Evolutionary conservation across 169 alveolate species (phyloP).

Genomic region (Toxoplasma gondii): DNA sequence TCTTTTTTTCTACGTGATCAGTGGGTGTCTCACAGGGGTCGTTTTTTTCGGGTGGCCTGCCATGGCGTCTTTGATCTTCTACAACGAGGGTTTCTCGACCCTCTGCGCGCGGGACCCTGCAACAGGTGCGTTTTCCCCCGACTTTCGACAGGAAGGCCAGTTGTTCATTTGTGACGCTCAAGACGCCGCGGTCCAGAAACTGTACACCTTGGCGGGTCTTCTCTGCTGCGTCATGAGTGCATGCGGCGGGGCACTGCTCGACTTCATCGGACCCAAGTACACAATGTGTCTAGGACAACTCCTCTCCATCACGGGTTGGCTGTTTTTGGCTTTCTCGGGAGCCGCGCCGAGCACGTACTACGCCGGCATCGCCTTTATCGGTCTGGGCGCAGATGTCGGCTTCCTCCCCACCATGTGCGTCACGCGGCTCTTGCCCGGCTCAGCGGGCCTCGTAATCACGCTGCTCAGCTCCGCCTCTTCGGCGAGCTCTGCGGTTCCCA

Average conservation of each 20-base stretch:
- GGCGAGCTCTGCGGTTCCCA: conserved; percentile 60
- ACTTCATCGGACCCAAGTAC: conserved; percentile 70
- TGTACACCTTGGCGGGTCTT: conserved; percentile 66
- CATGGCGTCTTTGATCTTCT: conserved; percentile 41
- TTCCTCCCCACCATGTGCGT: conserved; percentile 40
- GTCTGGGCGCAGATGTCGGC: conserved; percentile 55
- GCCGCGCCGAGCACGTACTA: neutral
- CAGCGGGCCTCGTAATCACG: conserved; percentile 35
- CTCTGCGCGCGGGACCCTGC: conserved; percentile 20
- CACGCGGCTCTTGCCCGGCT: conserved; percentile 47
- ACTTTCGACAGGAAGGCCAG: neutral
- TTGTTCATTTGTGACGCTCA: conserved; percentile 71
- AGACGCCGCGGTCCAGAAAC: conserved; percentile 72
- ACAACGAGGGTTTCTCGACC: conserved; percentile 43
- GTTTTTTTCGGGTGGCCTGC: conserved; percentile 66
- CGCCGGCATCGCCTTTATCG: conserved; percentile 31
- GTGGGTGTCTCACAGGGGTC: neutral
- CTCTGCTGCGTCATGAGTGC: conserved; percentile 70
- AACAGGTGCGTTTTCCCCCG: neutral
- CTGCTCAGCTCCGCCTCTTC: conserved; percentile 53
- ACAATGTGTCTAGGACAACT: conserved; percentile 70
- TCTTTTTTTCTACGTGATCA: neutral
- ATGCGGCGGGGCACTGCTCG: conserved; percentile 69
- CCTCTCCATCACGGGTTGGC: conserved; percentile 62
- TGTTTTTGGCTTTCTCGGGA: conserved; percentile 53